phyloP scores from a whole-genome alignment of 176 grass and related monocot species.

The Hsuehochloa calcarea region DNA sequence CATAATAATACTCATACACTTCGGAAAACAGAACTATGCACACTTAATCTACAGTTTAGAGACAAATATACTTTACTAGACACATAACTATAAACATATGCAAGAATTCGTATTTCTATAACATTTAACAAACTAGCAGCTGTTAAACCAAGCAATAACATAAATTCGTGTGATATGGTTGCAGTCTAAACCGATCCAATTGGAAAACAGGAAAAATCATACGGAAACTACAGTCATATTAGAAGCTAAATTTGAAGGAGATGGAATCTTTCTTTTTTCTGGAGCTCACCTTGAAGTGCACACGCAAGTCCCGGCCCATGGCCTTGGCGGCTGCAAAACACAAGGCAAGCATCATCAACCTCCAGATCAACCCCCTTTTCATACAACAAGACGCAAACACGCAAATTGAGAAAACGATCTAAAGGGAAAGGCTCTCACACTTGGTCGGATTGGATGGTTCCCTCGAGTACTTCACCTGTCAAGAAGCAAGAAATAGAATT shows the following conservation, averaged over 20 bases:
- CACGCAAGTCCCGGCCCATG: conserved; percentile 81
- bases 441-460: conserved; percentile 70
- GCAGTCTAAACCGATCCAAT: neutral
- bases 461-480: conserved; percentile 76
- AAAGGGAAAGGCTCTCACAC: conserved; percentile 44
- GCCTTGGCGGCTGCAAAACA: conserved; percentile 72
- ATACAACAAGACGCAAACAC: neutral
- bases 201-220: neutral
- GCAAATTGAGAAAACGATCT: neutral
- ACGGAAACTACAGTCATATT: neutral
- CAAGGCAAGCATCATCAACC: neutral
- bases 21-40: neutral
- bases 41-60: neutral
- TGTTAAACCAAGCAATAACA: neutral
- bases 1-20: neutral
- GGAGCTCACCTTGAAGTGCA: conserved; percentile 84
- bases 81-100: neutral
- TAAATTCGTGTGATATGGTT: neutral
- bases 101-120: neutral
- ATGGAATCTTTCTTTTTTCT: neutral
- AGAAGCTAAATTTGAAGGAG: neutral
- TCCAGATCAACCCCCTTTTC: neutral
- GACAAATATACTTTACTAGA: neutral
- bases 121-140: neutral
- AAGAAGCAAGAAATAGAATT: neutral